These are phyloP conservation scores for Rhodotorula mucilaginosa DNA, from an alignment of 1,284 basidiomycete species.

Conservation along the genomic window DNA sequence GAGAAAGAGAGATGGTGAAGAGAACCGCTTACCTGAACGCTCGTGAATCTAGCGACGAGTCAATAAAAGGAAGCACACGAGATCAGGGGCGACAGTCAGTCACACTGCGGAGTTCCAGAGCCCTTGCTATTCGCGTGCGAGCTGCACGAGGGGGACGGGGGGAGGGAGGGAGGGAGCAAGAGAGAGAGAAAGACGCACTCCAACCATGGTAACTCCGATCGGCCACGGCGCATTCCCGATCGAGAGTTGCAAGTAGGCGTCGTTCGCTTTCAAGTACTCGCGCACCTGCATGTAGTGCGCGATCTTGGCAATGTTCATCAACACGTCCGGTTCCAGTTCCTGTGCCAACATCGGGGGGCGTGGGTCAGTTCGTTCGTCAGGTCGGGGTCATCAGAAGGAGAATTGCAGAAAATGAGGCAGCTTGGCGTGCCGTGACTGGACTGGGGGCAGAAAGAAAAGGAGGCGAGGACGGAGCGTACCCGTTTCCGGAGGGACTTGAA, in stretches of 20 bases:
- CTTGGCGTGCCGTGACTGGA: no score
- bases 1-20: neutral
- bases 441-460: no score
- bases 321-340: constrained; percentile 79
- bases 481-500: no score
- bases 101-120: no score
- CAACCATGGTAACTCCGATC: constrained; percentile 98
- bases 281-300: constrained; percentile 94
- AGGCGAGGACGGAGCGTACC: neutral
- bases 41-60: constrained; percentile 20
- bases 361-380: no score
- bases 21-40: neutral
- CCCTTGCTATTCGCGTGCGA: no score
- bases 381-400: no score
- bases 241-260: constrained; percentile 90
- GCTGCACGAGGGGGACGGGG: no score
- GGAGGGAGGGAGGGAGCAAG: no score
- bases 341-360: constrained; percentile 46
- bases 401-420: no score
- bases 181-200: constrained; percentile 51
- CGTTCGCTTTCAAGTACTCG: constrained; percentile 91
- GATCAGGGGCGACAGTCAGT: neutral
- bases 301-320: constrained; percentile 87
- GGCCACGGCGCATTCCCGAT: constrained; percentile 99
- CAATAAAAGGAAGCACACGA: neutral